These are phyloP conservation scores for Hawksworthiomyces lignivorus DNA, from an alignment of 2,329 filamentous ascomycete genomes.

Conservation along the genomic window DNA sequence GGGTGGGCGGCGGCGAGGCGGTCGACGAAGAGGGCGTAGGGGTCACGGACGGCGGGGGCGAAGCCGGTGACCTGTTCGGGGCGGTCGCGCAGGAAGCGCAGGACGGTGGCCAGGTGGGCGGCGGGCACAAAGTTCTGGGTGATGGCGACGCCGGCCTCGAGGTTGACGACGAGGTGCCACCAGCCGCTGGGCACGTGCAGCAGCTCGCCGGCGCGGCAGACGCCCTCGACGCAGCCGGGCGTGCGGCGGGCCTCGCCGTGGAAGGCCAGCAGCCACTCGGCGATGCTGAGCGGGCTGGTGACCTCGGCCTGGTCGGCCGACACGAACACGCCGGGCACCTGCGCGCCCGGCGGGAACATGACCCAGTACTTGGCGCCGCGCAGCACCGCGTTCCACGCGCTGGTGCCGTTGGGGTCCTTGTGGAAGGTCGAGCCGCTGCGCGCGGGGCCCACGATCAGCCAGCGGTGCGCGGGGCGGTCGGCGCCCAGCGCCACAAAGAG, in stretches of 20 bases:
- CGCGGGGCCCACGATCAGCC: constrained; percentile 85
- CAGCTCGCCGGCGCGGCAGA: constrained; percentile 78
- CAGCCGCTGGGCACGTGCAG: constrained; percentile 89
- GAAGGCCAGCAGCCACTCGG: constrained; percentile 91
- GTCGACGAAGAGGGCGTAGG: constrained; percentile 67
- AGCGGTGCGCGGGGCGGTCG: constrained; percentile 78
- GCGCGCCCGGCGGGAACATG: constrained; percentile 78
- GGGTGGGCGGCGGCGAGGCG: constrained; percentile 58
- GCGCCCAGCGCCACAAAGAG: constrained; percentile 71
- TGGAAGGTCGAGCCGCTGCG: constrained; percentile 91
- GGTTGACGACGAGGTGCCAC: constrained; percentile 94
- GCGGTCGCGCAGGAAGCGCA: constrained; percentile 76
- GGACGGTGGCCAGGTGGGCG: constrained; percentile 63
- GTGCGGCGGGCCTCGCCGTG: constrained; percentile 72
- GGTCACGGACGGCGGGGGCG: constrained; percentile 51
- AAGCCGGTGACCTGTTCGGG: constrained; percentile 85
- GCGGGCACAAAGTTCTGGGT: constrained; percentile 92
- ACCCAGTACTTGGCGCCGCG: constrained; percentile 96
- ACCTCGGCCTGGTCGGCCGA: constrained; percentile 87
- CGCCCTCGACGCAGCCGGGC: constrained; percentile 74
- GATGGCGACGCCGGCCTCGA: constrained; percentile 75
- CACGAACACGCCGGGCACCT: constrained; percentile 84
- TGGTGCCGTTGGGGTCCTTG: constrained; percentile 67
- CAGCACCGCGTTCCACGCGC: constrained; percentile 91
- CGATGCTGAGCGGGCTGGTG: constrained; percentile 86